Conservation (phyloP, 768 basidiomycete genomes). For the Pisolithus orientalis region DNA sequence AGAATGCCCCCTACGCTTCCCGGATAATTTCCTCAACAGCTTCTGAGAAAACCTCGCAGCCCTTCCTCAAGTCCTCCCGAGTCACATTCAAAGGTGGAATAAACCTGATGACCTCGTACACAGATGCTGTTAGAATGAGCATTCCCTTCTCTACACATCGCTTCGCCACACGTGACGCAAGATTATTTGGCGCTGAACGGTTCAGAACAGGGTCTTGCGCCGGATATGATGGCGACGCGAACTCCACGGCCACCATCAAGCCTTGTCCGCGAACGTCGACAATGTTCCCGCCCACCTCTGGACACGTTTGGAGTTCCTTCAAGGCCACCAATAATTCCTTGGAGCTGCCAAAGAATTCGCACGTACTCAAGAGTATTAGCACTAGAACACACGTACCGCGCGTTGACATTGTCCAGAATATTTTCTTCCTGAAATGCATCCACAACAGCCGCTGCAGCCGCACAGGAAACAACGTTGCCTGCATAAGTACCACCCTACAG, state of each 20-base stretch:
- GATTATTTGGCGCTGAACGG: constrained; percentile 37
- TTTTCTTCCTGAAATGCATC: constrained; percentile 76
- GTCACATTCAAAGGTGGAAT: constrained; percentile 88
- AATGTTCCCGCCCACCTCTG: constrained; percentile 50
- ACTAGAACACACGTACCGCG: constrained; percentile 41
- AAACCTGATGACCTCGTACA: constrained; percentile 86
- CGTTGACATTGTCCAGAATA: constrained; percentile 74
- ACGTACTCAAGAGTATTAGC: background rate
- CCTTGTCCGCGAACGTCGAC: constrained; percentile 86
- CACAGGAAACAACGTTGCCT: constrained; percentile 89
- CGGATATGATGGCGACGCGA: constrained; percentile 57
- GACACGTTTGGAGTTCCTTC: constrained; percentile 47
- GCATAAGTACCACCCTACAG: constrained; percentile 81
- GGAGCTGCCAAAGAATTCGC: constrained; percentile 40
- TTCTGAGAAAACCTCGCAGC: constrained; percentile 57
- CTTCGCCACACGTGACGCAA: constrained; percentile 67
- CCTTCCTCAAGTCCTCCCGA: constrained; percentile 66
- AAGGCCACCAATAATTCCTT: constrained; percentile 63
- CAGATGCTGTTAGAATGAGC: constrained; percentile 82
- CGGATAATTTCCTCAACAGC: constrained; percentile 64
- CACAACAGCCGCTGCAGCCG: constrained; percentile 79
- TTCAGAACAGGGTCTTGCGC: constrained; percentile 39
- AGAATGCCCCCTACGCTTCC: constrained; percentile 24
- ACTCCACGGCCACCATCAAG: constrained; percentile 84
- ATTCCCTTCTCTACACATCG: constrained; percentile 83